Conservation (phyloP, 306 rosid genomes). For the Datisca glomerata region DNA sequence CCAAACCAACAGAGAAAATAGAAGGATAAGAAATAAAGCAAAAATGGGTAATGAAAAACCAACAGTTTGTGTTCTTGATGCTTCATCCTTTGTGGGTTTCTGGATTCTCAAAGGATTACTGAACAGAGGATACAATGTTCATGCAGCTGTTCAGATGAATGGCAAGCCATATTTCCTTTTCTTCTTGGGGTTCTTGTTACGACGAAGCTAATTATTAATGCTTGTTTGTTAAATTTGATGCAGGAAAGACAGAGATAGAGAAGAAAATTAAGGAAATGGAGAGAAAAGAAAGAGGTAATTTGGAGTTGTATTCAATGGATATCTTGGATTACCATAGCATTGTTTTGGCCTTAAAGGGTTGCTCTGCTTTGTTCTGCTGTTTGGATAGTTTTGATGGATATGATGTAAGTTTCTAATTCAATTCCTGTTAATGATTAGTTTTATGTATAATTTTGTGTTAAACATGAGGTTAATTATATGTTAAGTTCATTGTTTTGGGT, state of each 20-base stretch:
- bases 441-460: background rate
- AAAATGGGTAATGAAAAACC: conserved; percentile 19
- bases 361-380: conserved; percentile 33
- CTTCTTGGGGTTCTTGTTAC: background rate
- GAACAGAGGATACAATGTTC: conserved; percentile 30
- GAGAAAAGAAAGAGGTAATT: conserved; percentile 14
- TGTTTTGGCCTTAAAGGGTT: conserved; percentile 24
- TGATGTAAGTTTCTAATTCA: conserved; percentile 13
- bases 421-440: background rate
- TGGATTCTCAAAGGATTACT: conserved; percentile 32
- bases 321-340: conserved; percentile 33
- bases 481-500: background rate
- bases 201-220: background rate
- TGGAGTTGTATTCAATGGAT: conserved; percentile 22
- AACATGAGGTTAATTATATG: background rate
- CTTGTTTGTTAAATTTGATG: background rate
- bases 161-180: conserved; percentile 13
- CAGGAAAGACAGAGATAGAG: conserved; percentile 30
- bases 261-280: conserved; percentile 22
- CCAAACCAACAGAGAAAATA: background rate
- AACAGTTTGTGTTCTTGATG: conserved; percentile 31
- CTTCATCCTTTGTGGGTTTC: conserved; percentile 38
- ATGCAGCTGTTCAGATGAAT: conserved; percentile 25
- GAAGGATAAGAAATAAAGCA: background rate
- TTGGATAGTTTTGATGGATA: conserved; percentile 26